These are phyloP conservation scores for Populus ilicifolia DNA, from an alignment of 345 rosid species.

Conservation along the genomic window DNA sequence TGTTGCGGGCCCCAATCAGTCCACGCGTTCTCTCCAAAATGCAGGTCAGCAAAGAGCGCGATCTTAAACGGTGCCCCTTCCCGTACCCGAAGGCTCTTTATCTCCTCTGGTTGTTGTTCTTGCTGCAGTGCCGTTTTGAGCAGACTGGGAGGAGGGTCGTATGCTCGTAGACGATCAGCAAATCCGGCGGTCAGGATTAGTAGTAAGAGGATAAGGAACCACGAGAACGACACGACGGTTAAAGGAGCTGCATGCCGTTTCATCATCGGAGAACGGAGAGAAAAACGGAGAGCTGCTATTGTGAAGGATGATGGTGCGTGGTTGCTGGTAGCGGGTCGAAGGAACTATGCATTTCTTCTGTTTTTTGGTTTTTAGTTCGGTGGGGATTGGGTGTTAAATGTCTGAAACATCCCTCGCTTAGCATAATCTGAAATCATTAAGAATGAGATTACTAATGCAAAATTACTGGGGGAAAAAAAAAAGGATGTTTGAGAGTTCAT, in stretches of 20 bases:
- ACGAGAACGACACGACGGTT: not conserved
- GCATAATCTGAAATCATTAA: no score
- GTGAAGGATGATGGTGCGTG: not conserved
- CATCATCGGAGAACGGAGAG: not conserved
- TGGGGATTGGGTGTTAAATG: not conserved
- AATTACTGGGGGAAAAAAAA: no score
- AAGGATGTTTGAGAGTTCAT: no score
- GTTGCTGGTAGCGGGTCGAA: not conserved
- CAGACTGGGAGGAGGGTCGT: not conserved
- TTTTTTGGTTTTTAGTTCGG: not conserved
- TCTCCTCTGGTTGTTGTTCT: not conserved
- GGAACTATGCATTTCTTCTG: not conserved
- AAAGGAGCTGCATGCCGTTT: not conserved
- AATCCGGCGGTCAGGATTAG: conserved; percentile 20
- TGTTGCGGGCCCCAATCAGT: conserved; percentile 75
- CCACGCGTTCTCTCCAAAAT: conserved; percentile 78
- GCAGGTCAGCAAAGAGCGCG: conserved; percentile 73
- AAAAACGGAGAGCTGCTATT: not conserved
- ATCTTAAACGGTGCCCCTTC: conserved; percentile 45
- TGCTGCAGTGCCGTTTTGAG: conserved; percentile 8
- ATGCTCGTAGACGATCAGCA: not conserved
- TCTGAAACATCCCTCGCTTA: not conserved
- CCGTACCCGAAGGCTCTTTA: conserved; percentile 24
- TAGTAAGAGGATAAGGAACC: conserved; percentile 8
- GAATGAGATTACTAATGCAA: no score